Conservation (phyloP, 169 alveolate species). For the Plasmodium vivax region DNA sequence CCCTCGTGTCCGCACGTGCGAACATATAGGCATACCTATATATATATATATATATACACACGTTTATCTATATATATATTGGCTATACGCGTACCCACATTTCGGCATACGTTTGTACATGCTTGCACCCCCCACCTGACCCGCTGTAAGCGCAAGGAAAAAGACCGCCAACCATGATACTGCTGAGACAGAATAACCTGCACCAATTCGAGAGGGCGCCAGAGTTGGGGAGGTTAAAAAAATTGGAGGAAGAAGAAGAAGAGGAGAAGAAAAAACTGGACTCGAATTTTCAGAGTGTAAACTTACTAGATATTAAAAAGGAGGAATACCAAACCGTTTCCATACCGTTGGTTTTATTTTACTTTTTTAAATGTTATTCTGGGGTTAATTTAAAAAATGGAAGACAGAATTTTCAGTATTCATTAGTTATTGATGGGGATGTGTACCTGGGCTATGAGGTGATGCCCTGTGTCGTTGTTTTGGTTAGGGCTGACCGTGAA, state of each 20-base stretch:
- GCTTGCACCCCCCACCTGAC: neutral
- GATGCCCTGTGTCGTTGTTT: slow-evolving; percentile 13
- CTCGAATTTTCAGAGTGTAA: slow-evolving; percentile 8
- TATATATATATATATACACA: too few relatives aligned
- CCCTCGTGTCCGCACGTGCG: neutral
- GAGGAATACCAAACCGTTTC: neutral
- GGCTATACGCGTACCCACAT: neutral
- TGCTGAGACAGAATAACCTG: slow-evolving; percentile 4
- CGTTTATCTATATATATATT: too few relatives aligned
- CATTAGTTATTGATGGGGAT: slow-evolving; percentile 39
- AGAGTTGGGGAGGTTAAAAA: neutral
- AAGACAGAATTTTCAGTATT: neutral
- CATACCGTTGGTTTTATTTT: slow-evolving; percentile 21
- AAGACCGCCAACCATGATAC: slow-evolving; percentile 16
- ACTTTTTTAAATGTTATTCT: slow-evolving; percentile 34
- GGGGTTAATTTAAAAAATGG: slow-evolving; percentile 15
- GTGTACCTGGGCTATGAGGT: slow-evolving; percentile 41
- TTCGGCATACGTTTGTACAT: slow-evolving; percentile 30
- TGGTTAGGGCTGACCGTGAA: slow-evolving; percentile 26
- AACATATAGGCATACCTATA: neutral
- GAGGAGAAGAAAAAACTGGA: neutral
- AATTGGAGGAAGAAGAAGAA: slow-evolving; percentile 1
- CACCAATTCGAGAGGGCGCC: neutral
- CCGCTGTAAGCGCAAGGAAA: neutral
- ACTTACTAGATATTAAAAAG: slow-evolving; percentile 20